Conservation (phyloP, 2,329 filamentous ascomycete genomes). For the Penicillium corylophilum region DNA sequence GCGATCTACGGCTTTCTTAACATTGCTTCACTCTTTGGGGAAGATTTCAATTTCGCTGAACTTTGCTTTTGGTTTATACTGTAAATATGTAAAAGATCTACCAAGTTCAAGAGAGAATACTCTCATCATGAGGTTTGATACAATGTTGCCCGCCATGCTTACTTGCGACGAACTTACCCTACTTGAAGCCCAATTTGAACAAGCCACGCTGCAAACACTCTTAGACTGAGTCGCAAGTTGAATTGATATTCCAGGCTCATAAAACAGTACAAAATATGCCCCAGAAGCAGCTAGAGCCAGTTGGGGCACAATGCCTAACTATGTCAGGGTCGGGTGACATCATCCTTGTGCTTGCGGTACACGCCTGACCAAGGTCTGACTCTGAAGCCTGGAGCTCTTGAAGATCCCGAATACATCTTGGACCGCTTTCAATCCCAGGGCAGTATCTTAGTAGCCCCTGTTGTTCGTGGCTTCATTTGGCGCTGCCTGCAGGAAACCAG, state of each 20-base stretch:
- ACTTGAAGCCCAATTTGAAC: no score
- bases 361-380: background rate
- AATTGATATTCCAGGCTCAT: background rate
- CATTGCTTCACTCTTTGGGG: background rate
- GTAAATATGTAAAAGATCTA: background rate
- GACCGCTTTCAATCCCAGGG: background rate
- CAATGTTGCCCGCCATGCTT: background rate
- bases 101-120: background rate
- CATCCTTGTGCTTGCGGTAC: slow-evolving; percentile 10
- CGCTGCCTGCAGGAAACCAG: slow-evolving; percentile 6
- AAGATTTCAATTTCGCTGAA: no score
- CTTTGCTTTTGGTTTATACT: background rate
- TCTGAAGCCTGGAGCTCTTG: background rate
- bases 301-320: background rate
- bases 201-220: no score
- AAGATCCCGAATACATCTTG: background rate
- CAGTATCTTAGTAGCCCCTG: background rate
- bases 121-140: background rate
- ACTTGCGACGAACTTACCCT: no score
- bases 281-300: background rate
- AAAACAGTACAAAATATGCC: background rate
- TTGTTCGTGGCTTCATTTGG: background rate
- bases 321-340: slow-evolving; percentile 25
- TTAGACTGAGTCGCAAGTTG: background rate
- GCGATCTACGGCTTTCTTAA: background rate